Evolutionary conservation across 1,284 basidiomycete species (phyloP).

Genomic region (Serendipita sp.): DNA sequence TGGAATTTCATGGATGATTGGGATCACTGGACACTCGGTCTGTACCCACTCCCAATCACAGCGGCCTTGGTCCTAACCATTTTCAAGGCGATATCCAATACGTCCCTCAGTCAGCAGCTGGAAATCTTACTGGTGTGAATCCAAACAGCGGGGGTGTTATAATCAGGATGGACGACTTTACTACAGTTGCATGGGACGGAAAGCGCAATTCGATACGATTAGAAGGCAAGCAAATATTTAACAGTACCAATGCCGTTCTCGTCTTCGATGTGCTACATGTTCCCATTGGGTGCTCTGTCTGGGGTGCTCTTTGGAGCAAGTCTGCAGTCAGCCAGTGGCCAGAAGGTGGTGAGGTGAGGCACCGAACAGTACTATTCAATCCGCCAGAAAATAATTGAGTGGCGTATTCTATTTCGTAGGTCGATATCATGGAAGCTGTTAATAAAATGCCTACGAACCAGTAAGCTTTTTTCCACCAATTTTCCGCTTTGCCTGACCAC

Average conservation of each 20-base stretch:
- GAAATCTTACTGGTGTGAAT: not conserved
- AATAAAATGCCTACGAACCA: conserved; percentile 3
- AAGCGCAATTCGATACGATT: conserved; percentile 2
- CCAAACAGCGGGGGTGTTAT: not conserved
- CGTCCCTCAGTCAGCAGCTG: not conserved
- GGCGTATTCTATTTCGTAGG: not conserved
- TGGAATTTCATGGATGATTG: conserved; percentile 40
- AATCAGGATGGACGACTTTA: not conserved
- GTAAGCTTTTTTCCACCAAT: not conserved
- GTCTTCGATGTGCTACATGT: conserved; percentile 1
- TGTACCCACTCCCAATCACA: not conserved
- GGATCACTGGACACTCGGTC: conserved; percentile 2
- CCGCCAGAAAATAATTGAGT: not conserved
- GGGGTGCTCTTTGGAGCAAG: not conserved
- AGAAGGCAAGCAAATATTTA: conserved; percentile 5
- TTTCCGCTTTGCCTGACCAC: not conserved
- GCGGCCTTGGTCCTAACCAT: not conserved
- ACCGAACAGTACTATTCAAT: not conserved
- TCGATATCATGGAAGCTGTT: conserved; percentile 3
- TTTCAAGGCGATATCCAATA: conserved; percentile 1
- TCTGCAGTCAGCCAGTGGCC: not conserved
- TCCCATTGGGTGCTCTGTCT: not conserved
- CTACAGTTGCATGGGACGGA: not conserved
- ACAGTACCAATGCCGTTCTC: conserved; percentile 1
- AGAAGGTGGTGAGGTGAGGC: conserved; percentile 3